phyloP scores from a whole-genome alignment of 2,329 filamentous ascomycete species.

The Ascosphaera pollenicola region DNA sequence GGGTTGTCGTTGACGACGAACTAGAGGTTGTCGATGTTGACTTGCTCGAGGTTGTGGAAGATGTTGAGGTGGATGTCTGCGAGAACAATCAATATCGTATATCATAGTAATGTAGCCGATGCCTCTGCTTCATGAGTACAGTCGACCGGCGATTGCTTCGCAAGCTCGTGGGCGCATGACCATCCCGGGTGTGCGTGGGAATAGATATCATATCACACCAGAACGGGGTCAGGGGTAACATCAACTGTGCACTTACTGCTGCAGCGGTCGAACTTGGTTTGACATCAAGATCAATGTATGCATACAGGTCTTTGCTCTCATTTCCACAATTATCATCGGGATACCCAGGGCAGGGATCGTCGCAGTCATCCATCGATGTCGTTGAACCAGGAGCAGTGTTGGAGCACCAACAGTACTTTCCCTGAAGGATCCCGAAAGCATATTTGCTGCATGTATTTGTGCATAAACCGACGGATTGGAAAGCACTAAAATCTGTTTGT shows the following conservation, averaged over 20 bases:
- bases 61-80: too few species aligned
- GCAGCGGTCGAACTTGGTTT: constrained; percentile 10
- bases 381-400: constrained; percentile 20
- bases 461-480: constrained; percentile 26
- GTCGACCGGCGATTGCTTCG: too few species aligned
- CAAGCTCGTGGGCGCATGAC: too few species aligned
- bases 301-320: constrained; percentile 17
- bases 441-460: constrained; percentile 18
- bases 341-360: constrained; percentile 24
- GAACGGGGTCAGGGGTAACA: not conserved
- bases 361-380: constrained; percentile 16
- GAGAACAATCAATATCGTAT: too few species aligned
- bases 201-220: not conserved
- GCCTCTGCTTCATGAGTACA: too few species aligned
- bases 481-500: constrained; percentile 15
- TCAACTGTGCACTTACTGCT: not conserved
- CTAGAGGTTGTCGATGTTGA: too few species aligned
- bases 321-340: constrained; percentile 24
- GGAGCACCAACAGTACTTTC: constrained; percentile 27
- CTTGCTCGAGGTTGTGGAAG: too few species aligned
- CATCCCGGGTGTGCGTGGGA: too few species aligned
- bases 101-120: too few species aligned
- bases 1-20: constrained; percentile 3
- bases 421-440: constrained; percentile 24
- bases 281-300: constrained; percentile 18